Evolutionary conservation across 495 filamentous ascomycete species (phyloP).

Genomic region (Podospora sp.): DNA sequence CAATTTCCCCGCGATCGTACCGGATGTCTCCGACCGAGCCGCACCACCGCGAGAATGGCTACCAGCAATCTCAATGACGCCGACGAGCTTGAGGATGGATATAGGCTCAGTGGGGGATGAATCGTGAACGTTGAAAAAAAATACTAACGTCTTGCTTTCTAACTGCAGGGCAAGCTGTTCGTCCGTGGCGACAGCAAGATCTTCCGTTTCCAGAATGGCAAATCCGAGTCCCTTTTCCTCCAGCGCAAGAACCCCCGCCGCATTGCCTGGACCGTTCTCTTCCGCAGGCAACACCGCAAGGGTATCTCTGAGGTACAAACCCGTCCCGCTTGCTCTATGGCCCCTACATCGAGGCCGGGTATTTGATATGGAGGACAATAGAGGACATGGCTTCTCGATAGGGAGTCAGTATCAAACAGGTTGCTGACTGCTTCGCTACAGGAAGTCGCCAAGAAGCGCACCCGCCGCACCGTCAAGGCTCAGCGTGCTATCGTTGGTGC

Average conservation of each 20-base stretch:
- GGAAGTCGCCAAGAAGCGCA: constrained; percentile 99
- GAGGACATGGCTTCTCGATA: background rate
- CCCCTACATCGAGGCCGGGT: background rate
- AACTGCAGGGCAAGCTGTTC: constrained; percentile 89
- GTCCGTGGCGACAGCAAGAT: constrained; percentile 99
- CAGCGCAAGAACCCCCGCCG: constrained; percentile 99
- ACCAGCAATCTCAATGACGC: constrained; percentile 12
- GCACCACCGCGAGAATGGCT: background rate
- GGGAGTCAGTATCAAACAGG: constrained; percentile 9
- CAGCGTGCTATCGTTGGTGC: constrained; percentile 99
- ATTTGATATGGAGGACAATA: constrained; percentile 1
- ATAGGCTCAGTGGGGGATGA: constrained; percentile 1
- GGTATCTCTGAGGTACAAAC: constrained; percentile 96
- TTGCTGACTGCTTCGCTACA: constrained; percentile 57
- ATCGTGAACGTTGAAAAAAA: background rate
- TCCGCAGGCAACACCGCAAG: constrained; percentile 98
- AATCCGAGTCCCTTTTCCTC: constrained; percentile 99
- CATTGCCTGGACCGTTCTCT: constrained; percentile 98
- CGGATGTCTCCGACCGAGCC: constrained; percentile 15
- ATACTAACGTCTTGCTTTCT: constrained; percentile 32
- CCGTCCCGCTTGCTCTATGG: background rate
- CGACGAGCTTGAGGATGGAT: constrained; percentile 2
- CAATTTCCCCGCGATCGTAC: constrained; percentile 16
- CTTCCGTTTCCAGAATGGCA: constrained; percentile 99
- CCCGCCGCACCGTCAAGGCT: constrained; percentile 95